Percentiles rank a stretch among this genome's conserved stretches.
phyloP scores from a whole-genome alignment of 768 basidiomycete species.

The Pholiota microspora region DNA sequence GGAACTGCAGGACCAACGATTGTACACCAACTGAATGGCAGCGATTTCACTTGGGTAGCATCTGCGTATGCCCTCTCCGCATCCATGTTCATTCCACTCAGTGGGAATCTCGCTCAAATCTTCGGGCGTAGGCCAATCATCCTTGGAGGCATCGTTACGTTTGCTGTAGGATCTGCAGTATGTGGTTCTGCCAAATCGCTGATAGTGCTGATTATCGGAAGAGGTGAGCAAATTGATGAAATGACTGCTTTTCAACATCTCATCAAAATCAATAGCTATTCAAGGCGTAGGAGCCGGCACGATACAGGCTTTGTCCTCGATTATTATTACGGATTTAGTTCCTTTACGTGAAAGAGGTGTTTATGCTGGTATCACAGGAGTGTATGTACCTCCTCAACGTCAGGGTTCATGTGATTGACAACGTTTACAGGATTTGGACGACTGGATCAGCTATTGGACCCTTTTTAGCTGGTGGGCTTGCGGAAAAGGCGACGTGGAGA shows the following conservation, averaged over 20 bases:
- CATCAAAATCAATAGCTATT: slow-evolving; percentile 29
- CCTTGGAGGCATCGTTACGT: slow-evolving; percentile 28
- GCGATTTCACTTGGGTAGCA: slow-evolving; percentile 44
- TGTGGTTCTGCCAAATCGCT: slow-evolving; percentile 40
- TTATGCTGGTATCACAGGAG: slow-evolving; percentile 33
- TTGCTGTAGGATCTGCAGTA: slow-evolving; percentile 41
- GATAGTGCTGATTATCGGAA: slow-evolving; percentile 39
- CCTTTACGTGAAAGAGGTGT: slow-evolving; percentile 42
- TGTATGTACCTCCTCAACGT: slow-evolving; percentile 20
- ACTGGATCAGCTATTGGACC: slow-evolving; percentile 33
- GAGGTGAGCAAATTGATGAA: slow-evolving; percentile 23
- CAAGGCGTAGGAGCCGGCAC: slow-evolving; percentile 41
- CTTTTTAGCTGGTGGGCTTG: slow-evolving; percentile 33
- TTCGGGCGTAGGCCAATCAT: slow-evolving; percentile 38
- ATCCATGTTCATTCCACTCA: slow-evolving; percentile 39
- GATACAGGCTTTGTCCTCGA: slow-evolving; percentile 34
- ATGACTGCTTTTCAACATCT: no score
- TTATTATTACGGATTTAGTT: slow-evolving; percentile 46
- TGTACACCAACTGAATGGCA: slow-evolving; percentile 32
- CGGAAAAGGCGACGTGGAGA: slow-evolving; percentile 32
- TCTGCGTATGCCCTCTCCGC: slow-evolving; percentile 40
- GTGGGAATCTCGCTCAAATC: slow-evolving; percentile 34
- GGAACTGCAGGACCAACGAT: slow-evolving; percentile 43
- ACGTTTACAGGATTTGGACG: slow-evolving; percentile 26
- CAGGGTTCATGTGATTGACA: background rate